Base-by-base conservation (phyloP, 2,329 filamentous ascomycete genomes). In the Phialophora verrucosa region DNA sequence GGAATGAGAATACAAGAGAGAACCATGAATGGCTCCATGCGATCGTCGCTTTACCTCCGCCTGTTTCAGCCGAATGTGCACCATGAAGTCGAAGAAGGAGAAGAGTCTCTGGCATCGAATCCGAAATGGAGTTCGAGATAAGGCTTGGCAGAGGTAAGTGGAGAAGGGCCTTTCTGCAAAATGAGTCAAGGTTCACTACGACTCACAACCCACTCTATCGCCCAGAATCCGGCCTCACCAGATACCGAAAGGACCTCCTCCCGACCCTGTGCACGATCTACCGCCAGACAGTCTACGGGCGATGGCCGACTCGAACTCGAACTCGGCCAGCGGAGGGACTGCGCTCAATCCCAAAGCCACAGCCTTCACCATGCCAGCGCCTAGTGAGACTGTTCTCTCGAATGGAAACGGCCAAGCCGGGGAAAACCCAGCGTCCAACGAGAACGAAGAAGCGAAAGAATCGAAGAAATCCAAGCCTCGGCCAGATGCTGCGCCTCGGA, bases 311-410 rank as follows among this genome's bases (percentile, higher is more conserved):
- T 62, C 59, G 35, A 63, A 59, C 10, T 49, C 63, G 54, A 61
- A 56, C 55, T 17, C 63, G n/a, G 20, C 53, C 25, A 49, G 47
- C 20, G 63, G 25, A 17, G 56, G 11, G 27, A 54, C 60, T 11
- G 14, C 61, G 38, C 69, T 72, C 38, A 69, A 72, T 56, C 70
- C 70, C 29, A 65, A 65, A 25, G 70, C 70, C 38, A 55, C 70
- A 27, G 57, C 67, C 12, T 72, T 72, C 63, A 65, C 49, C 23
- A 71, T 71, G 70, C 68, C 68, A 54, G 10, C 63, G 17, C 10
- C 55, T 1, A 57, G 25, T 11, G 62, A 59, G 55, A 32, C 38
- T 4, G 27, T 59, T 29, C 35, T 51, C 17, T 25, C 49, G 12
- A 67, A 70, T 25, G 60, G 65, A 27, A 54, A 55, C 14, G n/a